phyloP scores from a whole-genome alignment of 2,329 filamentous ascomycete genomes.

The Didymella lethalis region DNA sequence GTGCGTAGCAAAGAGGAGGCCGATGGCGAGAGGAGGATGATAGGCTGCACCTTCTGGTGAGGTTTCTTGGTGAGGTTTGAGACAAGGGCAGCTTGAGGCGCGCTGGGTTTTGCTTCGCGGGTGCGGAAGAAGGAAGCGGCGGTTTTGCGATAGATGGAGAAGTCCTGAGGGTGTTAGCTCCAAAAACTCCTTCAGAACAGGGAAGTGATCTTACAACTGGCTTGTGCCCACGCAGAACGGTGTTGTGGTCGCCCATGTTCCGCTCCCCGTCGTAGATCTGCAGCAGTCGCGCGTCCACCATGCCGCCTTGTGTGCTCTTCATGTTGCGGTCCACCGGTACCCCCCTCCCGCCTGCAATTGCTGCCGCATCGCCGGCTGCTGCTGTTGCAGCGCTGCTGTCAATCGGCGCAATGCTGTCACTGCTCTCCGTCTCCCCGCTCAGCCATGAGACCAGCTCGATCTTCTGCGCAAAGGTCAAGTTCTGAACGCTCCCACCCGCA shows the following conservation, averaged over 20 bases:
- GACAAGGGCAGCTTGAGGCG: constrained; percentile 47
- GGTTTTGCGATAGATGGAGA: constrained; percentile 89
- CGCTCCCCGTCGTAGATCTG: constrained; percentile 93
- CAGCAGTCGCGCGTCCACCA: constrained; percentile 75
- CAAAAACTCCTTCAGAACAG: background rate
- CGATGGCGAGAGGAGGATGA: constrained; percentile 95
- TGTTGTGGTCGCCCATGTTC: constrained; percentile 92
- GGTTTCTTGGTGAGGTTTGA: constrained; percentile 53
- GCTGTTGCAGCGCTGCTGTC: constrained; percentile 65
- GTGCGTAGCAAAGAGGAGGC: constrained; percentile 94
- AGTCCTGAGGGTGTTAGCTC: constrained; percentile 70
- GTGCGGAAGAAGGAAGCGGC: constrained; percentile 76
- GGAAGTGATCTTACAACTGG: constrained; percentile 70
- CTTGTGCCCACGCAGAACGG: constrained; percentile 83
- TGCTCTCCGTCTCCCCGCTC: constrained; percentile 79
- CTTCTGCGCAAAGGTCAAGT: constrained; percentile 89
- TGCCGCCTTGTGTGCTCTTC: constrained; percentile 55
- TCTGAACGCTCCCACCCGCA: constrained; percentile 75
- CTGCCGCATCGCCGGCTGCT: constrained; percentile 60
- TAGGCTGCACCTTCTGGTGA: constrained; percentile 68
- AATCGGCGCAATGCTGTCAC: constrained; percentile 88
- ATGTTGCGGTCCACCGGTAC: constrained; percentile 52
- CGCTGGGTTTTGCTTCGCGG: constrained; percentile 52
- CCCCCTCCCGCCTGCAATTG: constrained; percentile 59
- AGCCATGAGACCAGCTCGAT: constrained; percentile 93